Evolutionary conservation across 2,329 filamentous ascomycete species (phyloP).

Genomic region (Chaetothyriales sp.): DNA sequence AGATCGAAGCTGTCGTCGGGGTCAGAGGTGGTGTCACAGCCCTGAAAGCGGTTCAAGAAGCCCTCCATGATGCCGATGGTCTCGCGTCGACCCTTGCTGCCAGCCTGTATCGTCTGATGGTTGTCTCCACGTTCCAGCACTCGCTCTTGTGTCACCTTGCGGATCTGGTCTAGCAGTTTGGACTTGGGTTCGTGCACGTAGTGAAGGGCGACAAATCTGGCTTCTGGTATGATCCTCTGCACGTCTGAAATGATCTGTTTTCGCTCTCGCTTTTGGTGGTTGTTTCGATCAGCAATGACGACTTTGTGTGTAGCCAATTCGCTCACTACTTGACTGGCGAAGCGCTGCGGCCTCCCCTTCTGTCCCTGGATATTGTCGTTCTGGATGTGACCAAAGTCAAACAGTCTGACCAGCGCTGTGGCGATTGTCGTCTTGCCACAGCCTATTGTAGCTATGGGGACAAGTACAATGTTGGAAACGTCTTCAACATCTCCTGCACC

Average conservation of each 20-base stretch:
- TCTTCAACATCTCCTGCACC: slow-evolving; percentile 46
- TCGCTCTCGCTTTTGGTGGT: slow-evolving; percentile 75
- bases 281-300: slow-evolving; percentile 87
- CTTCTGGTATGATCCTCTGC: slow-evolving; percentile 42
- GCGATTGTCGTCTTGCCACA: slow-evolving; percentile 95
- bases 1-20: slow-evolving; percentile 74
- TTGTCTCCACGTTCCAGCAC: slow-evolving; percentile 83
- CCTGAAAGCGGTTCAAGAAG: slow-evolving; percentile 75
- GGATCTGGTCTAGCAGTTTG: slow-evolving; percentile 52
- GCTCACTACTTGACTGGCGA: slow-evolving; percentile 55
- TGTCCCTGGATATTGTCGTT: slow-evolving; percentile 89
- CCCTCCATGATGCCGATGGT: slow-evolving; percentile 88
- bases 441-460: slow-evolving; percentile 81
- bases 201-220: slow-evolving; percentile 69
- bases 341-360: slow-evolving; percentile 56
- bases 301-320: slow-evolving; percentile 50
- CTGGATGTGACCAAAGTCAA: slow-evolving; percentile 83
- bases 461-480: slow-evolving; percentile 49
- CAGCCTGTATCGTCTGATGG: slow-evolving; percentile 89
- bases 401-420: slow-evolving; percentile 64
- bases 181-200: slow-evolving; percentile 60
- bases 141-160: slow-evolving; percentile 58
- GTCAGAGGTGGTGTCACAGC: slow-evolving; percentile 46
- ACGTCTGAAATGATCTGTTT: slow-evolving; percentile 76
- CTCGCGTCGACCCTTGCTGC: slow-evolving; percentile 54